Conservation (phyloP, 805 yeast species). For the Lipomyces sp. region DNA sequence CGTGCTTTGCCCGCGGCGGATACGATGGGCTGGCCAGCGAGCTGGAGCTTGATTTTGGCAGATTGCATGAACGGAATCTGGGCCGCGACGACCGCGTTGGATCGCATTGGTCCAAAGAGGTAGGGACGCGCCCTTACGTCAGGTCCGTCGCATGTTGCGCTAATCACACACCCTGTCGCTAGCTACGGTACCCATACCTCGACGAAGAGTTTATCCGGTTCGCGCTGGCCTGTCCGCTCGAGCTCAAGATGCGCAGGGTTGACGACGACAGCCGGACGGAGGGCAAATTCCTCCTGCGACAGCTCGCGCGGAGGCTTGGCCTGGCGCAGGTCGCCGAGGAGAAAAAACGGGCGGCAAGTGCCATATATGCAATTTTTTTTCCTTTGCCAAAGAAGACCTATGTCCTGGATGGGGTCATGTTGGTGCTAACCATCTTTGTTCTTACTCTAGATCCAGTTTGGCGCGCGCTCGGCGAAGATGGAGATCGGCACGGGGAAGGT, state of each 20-base stretch:
- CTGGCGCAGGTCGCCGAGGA: constrained; percentile 62
- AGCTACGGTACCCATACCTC: constrained; percentile 22
- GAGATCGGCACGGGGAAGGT: constrained; percentile 71
- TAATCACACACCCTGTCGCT: no score
- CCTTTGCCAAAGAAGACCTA: not conserved
- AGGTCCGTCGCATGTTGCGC: no score
- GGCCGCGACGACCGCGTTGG: constrained; percentile 92
- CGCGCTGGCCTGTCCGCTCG: constrained; percentile 37
- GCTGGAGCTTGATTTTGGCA: constrained; percentile 63
- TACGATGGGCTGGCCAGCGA: constrained; percentile 52
- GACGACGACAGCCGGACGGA: constrained; percentile 38
- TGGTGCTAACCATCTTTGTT: not conserved
- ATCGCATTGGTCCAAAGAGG: constrained; percentile 82
- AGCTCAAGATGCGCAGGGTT: constrained; percentile 39
- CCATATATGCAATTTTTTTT: not conserved
- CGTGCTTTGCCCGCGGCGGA: constrained; percentile 37
- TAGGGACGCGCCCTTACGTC: no score
- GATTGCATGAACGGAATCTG: constrained; percentile 74
- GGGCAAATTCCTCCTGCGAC: constrained; percentile 57
- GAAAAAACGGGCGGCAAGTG: constrained; percentile 66
- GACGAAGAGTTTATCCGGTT: constrained; percentile 56
- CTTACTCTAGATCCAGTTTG: constrained; percentile 67
- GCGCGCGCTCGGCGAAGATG: constrained; percentile 92
- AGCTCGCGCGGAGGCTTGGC: constrained; percentile 50
- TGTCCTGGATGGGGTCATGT: no score